Percentiles rank a stretch among this genome's conserved stretches.
Conservation (phyloP, 78 protist species). For the Dictyostelium brefeldianum region DNA sequence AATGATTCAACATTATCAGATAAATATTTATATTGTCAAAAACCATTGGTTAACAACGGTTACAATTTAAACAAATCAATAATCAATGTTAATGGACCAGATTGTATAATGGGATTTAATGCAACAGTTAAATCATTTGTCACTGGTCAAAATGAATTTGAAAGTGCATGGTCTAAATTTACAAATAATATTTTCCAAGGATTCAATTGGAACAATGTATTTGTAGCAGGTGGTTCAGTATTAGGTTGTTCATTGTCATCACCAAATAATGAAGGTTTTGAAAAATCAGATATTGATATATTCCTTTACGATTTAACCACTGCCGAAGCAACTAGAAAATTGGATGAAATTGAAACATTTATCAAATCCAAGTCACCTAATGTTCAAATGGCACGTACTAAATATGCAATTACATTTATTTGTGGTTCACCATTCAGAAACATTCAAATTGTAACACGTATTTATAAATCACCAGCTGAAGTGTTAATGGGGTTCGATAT, state of each 20-base stretch:
- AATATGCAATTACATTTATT: constrained; percentile 74
- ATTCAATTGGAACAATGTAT: constrained; percentile 83
- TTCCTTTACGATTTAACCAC: constrained; percentile 80
- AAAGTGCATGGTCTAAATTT: constrained; percentile 42
- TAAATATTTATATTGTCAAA: background rate
- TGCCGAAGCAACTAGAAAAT: constrained; percentile 34
- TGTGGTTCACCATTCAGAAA: constrained; percentile 43
- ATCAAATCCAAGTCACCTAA: constrained; percentile 21
- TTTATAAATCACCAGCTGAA: constrained; percentile 86
- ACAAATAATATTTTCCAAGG: constrained; percentile 14
- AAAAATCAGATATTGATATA: constrained; percentile 80
- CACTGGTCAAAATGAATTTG: background rate
- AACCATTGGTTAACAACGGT: background rate
- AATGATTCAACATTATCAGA: constrained; percentile 1
- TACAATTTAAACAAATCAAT: background rate
- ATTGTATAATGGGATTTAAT: constrained; percentile 29
- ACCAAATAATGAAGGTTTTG: background rate
- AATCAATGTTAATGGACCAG: background rate
- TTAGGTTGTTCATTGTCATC: constrained; percentile 48
- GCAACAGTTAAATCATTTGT: background rate
- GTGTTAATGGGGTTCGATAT: constrained; percentile 84
- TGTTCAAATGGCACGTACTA: constrained; percentile 50
- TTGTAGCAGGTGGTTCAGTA: constrained; percentile 90
- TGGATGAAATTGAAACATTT: constrained; percentile 13
- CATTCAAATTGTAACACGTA: constrained; percentile 77